Evolutionary conservation across 2,329 filamentous ascomycete species (phyloP).

Genomic region (Penicillium sp.): DNA sequence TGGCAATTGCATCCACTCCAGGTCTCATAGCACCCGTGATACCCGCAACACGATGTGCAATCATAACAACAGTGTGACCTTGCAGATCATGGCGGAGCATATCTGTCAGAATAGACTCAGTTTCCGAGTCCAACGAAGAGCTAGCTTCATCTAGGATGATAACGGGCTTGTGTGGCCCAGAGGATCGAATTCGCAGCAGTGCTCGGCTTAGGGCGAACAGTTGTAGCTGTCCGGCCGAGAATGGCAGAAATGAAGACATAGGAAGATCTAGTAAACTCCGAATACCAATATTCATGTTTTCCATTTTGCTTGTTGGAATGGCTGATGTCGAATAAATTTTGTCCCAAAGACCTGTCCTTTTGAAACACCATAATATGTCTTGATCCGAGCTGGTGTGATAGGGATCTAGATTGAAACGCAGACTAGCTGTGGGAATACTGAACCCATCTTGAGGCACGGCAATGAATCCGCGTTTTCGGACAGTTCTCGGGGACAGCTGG

Average conservation of each 20-base stretch:
- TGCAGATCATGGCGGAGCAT: conserved; percentile 1
- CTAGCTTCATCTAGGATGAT: conserved; percentile 9
- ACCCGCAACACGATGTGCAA: conserved; percentile 3
- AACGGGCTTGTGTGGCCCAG: not conserved
- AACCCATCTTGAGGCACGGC: conserved; percentile 11
- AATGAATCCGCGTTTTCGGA: conserved; percentile 8
- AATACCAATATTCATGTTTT: not conserved
- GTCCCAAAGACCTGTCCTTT: conserved; percentile 1
- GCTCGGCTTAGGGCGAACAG: conserved; percentile 5
- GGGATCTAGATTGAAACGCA: conserved; percentile 10
- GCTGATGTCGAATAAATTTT: not conserved
- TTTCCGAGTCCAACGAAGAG: conserved; percentile 6
- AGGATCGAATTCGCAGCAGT: not conserved
- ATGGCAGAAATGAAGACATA: conserved; percentile 3
- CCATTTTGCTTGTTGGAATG: not conserved
- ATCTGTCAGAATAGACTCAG: conserved; percentile 3
- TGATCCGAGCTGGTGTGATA: not conserved
- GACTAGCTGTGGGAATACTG: conserved; percentile 1
- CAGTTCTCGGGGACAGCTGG: not conserved
- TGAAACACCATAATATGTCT: not conserved
- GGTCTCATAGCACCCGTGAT: conserved; percentile 2
- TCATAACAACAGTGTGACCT: not conserved
- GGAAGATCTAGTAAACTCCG: conserved; percentile 1
- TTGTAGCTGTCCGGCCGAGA: conserved; percentile 5
- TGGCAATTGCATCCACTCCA: conserved; percentile 1